A percentile compares a stretch with the other conserved stretches of the same genome.
These are phyloP conservation scores for Pseudonectria buxi DNA, from an alignment of 2,329 filamentous ascomycete species.

Conservation along the genomic window DNA sequence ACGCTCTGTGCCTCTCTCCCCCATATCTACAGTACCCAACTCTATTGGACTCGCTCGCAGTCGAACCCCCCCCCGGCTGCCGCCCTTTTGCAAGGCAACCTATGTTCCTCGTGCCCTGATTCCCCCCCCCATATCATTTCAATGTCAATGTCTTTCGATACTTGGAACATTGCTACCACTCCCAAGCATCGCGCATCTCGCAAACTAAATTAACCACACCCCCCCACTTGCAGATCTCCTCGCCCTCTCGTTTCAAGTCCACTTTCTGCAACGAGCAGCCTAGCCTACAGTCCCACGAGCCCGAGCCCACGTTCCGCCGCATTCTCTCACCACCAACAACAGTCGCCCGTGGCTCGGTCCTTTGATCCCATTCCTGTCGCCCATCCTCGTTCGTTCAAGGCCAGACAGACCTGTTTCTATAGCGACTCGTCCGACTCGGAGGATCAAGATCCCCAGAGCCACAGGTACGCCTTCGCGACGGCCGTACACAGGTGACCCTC, in stretches of 20 bases:
- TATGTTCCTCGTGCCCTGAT: constrained; percentile 15
- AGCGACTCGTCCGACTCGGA: constrained; percentile 31
- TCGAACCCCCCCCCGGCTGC: constrained; percentile 1
- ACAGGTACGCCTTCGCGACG: constrained; percentile 24
- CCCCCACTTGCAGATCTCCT: constrained; percentile 35
- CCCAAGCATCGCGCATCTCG: constrained; percentile 2
- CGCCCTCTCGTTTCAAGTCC: constrained; percentile 44
- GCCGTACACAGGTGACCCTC: constrained; percentile 2
- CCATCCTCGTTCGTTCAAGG: constrained; percentile 7
- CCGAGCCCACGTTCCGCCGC: constrained; percentile 28
- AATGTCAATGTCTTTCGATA: constrained; percentile 15
- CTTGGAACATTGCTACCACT: constrained; percentile 16
- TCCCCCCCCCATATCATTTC: constrained; percentile 13
- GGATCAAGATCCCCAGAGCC: constrained; percentile 24
- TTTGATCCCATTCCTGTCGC: constrained; percentile 11
- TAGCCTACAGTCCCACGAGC: constrained; percentile 36
- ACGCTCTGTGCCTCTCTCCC: constrained; percentile 8
- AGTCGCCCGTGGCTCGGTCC: constrained; percentile 13
- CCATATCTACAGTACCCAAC: background rate
- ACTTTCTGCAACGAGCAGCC: constrained; percentile 37
- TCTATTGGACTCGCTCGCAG: constrained; percentile 8
- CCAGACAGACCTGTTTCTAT: constrained; percentile 28
- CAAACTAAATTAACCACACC: constrained; percentile 13
- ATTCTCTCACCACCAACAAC: constrained; percentile 21
- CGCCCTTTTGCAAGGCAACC: constrained; percentile 16